phyloP scores from a whole-genome alignment of 805 yeast genomes.

The Cyberlindnera euphorbiiphila region DNA sequence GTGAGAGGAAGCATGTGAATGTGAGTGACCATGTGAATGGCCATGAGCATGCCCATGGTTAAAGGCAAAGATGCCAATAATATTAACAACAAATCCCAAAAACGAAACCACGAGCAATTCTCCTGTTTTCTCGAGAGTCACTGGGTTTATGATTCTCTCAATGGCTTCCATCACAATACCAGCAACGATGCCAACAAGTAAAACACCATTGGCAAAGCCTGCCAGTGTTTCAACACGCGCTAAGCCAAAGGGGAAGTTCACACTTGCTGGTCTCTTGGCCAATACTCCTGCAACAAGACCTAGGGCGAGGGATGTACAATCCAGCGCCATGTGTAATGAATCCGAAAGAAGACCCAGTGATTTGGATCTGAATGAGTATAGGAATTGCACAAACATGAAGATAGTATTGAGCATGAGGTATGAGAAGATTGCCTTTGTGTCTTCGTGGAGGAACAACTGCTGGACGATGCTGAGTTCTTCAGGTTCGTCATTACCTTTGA shows the following conservation, averaged over 20 bases:
- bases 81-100: conserved; percentile 80
- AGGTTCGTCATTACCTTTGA: background rate
- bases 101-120: conserved; percentile 83
- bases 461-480: conserved; percentile 19
- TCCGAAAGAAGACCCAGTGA: conserved; percentile 90
- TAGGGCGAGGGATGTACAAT: conserved; percentile 83
- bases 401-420: conserved; percentile 81
- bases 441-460: conserved; percentile 40
- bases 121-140: conserved; percentile 69
- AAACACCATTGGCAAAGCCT: conserved; percentile 91
- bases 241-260: conserved; percentile 83
- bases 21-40: conserved; percentile 36
- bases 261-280: conserved; percentile 54
- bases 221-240: conserved; percentile 85
- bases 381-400: conserved; percentile 90
- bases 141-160: conserved; percentile 76
- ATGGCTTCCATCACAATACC: conserved; percentile 86
- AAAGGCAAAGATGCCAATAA: conserved; percentile 92
- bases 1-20: conserved; percentile 34
- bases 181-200: conserved; percentile 82
- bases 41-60: conserved; percentile 69
- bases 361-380: conserved; percentile 89
- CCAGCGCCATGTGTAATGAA: conserved; percentile 93
- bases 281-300: conserved; percentile 83
- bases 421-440: conserved; percentile 84